Conservation (phyloP, 768 basidiomycete species). For the Baorangia bicolor region DNA sequence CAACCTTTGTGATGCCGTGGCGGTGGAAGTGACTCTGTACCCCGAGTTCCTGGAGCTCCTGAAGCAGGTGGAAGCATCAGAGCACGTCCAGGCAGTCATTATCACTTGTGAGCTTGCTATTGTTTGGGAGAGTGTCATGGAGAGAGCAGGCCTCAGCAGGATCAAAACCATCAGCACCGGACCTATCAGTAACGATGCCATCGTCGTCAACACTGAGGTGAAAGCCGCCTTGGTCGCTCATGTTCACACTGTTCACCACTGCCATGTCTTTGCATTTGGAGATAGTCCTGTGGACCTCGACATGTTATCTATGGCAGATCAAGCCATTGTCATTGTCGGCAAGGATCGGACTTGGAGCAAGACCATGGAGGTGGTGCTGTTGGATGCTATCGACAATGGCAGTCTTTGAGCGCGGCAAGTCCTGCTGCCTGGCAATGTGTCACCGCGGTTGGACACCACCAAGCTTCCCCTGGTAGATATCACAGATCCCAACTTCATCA, state of each 20-base stretch:
- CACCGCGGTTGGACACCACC: constrained; percentile 13
- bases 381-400: constrained; percentile 12
- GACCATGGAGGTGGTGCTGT: constrained; percentile 9
- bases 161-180: constrained; percentile 8
- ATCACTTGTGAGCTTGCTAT: constrained; percentile 10
- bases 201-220: constrained; percentile 13
- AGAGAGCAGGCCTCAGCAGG: constrained; percentile 16
- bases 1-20: constrained; percentile 14
- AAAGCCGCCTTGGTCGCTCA: constrained; percentile 16
- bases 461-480: constrained; percentile 16
- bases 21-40: constrained; percentile 12
- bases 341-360: constrained; percentile 14
- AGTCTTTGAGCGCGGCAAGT: constrained; percentile 14
- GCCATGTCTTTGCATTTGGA: constrained; percentile 11
- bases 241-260: constrained; percentile 12
- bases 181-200: constrained; percentile 10
- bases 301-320: constrained; percentile 15
- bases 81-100: constrained; percentile 14
- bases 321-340: constrained; percentile 13
- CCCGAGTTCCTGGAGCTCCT: constrained; percentile 16
- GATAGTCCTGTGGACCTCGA: constrained; percentile 13
- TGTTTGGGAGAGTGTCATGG: constrained; percentile 13
- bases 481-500: constrained; percentile 12
- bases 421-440: constrained; percentile 13
- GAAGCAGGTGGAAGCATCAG: constrained; percentile 18